Evolutionary conservation across 1,139 yeast species (phyloP).

Genomic region (Diutina pseudorugosa): DNA sequence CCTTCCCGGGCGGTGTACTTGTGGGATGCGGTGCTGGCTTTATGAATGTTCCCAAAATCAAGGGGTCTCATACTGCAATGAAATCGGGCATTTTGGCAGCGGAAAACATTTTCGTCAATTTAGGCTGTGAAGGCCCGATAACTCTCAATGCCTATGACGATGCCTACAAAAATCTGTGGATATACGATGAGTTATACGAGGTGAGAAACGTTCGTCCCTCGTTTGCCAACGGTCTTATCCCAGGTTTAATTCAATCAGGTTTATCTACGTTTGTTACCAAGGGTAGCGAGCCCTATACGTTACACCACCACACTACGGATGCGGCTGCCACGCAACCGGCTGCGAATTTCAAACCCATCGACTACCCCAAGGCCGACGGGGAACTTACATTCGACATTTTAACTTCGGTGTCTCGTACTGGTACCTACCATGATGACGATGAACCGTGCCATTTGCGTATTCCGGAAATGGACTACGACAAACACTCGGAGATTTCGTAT

Average conservation of each 20-base stretch:
- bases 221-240: conserved; percentile 63
- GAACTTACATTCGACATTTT: conserved; percentile 77
- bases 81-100: conserved; percentile 94
- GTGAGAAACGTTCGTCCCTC: conserved; percentile 90
- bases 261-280: conserved; percentile 64
- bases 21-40: conserved; percentile 96
- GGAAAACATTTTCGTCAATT: conserved; percentile 56
- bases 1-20: conserved; percentile 91
- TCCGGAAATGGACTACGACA: conserved; percentile 51
- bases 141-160: conserved; percentile 47
- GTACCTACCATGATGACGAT: conserved; percentile 91
- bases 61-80: conserved; percentile 97
- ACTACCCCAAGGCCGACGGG: conserved; percentile 92
- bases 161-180: conserved; percentile 70
- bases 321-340: conserved; percentile 64
- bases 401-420: conserved; percentile 90
- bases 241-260: conserved; percentile 80
- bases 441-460: conserved; percentile 82
- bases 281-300: conserved; percentile 84
- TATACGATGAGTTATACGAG: conserved; percentile 63
- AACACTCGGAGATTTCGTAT: conserved; percentile 57
- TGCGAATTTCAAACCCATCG: conserved; percentile 50
- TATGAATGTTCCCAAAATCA: conserved; percentile 91
- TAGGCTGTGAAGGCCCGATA: conserved; percentile 28
- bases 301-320: conserved; percentile 60